phyloP scores from a whole-genome alignment of 2,329 filamentous ascomycete genomes.

The Diaporthe nobilis region DNA sequence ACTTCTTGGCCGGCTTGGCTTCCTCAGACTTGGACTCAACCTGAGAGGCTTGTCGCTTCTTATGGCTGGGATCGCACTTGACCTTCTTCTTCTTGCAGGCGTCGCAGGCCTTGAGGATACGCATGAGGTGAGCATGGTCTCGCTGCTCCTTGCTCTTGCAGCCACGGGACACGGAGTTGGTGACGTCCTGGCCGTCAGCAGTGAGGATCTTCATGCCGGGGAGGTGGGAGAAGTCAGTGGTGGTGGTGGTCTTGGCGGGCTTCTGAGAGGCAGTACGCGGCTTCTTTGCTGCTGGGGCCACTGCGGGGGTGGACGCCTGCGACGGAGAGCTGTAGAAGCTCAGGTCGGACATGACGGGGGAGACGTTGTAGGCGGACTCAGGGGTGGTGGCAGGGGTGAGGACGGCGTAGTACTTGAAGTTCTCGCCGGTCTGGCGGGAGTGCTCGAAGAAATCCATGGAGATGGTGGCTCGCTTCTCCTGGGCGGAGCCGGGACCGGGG shows the following conservation, averaged over 20 bases:
- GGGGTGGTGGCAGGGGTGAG: constrained; percentile 54
- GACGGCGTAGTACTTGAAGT: constrained; percentile 73
- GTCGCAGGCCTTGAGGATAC: constrained; percentile 77
- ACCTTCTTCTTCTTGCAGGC: constrained; percentile 75
- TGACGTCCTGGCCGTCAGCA: constrained; percentile 73
- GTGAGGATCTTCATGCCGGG: constrained; percentile 79
- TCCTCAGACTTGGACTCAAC: constrained; percentile 47
- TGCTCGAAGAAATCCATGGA: constrained; percentile 73
- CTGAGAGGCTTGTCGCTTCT: constrained; percentile 59
- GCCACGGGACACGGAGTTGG: constrained; percentile 72
- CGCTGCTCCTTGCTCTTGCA: constrained; percentile 78
- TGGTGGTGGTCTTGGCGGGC: constrained; percentile 40
- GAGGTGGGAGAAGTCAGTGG: constrained; percentile 64
- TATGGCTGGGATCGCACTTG: constrained; percentile 73
- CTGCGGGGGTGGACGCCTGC: constrained; percentile 40
- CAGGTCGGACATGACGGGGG: constrained; percentile 64
- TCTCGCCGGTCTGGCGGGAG: constrained; percentile 66
- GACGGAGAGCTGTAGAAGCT: constrained; percentile 57
- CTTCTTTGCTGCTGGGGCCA: constrained; percentile 43
- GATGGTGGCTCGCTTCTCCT: constrained; percentile 71
- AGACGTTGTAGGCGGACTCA: constrained; percentile 64
- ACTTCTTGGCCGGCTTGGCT: constrained; percentile 59
- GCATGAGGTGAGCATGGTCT: constrained; percentile 76
- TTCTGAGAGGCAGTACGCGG: constrained; percentile 49
- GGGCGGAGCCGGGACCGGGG: constrained; percentile 64